Base-by-base conservation (phyloP, 2,329 filamentous ascomycete species). In the Fusarium mundagurra region DNA sequence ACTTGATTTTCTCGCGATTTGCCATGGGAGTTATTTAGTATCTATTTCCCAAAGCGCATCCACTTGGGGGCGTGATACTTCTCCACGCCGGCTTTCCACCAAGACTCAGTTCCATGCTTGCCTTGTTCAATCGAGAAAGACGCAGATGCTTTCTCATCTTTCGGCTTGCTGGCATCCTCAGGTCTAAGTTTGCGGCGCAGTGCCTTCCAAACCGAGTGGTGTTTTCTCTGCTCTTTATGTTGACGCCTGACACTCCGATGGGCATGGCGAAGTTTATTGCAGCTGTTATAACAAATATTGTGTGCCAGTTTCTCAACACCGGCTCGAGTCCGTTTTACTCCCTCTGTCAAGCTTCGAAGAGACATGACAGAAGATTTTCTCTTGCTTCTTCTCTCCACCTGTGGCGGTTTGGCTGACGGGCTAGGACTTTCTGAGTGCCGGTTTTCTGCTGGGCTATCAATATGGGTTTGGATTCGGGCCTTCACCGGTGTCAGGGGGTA, bases 11-110 rank as follows among this genome's bases (percentile, higher is more conserved):
- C 12, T 51, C 45, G 34, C n/a, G 33, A 33, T 24, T 31, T 43
- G 11, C 18, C 16, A 27, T 44, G 13, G 31, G 48, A 18, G 27
- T 24, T 43, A 11, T 22, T 12, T 54, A 50, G 20, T 7, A 54
- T 54, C 34, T 53, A 65, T 45, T 60, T 39, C 27, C 70, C 71
- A 72, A 83, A 82, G 41, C 72, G 66, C 75, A 82, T 80, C 80
- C 81, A 83, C 29, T 75, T 65, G 10, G 81, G 80, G 18, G 79
- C 80, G 24, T 76, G 78, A 62, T 80, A 84, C 64, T 76, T 80
- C 29, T 76, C 76, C 8, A 81, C 79, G 8, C 81, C 82, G 13
- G 81, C 81, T 53, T 73, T 78, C 83, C 83, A 84, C 82, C 82
- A 83, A 22, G 80, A 78, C 39, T 80, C 72, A 38, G 77, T 71